Conservation (phyloP, 2,329 filamentous ascomycete species). For the Penicillium sp. region DNA sequence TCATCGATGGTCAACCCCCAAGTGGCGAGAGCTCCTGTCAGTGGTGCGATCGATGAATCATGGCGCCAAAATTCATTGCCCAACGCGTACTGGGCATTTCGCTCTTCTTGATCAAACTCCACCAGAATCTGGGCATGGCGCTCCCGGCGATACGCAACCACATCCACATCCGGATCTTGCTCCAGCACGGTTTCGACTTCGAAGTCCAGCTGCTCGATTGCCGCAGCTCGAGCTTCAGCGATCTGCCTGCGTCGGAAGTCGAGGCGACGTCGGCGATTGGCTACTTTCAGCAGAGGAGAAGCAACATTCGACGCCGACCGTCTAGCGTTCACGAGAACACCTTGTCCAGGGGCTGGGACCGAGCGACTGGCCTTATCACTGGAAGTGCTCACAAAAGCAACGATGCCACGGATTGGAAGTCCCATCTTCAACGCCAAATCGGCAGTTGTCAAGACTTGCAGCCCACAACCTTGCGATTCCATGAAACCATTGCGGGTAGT, state of each 20-base stretch:
- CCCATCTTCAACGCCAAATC: too few relatives aligned
- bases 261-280: constrained; percentile 18
- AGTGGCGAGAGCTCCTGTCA: constrained; percentile 89
- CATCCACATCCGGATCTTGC: neutral
- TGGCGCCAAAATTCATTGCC: neutral
- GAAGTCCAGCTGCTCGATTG: neutral
- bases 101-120: neutral
- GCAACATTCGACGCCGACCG: constrained; percentile 92
- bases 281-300: constrained; percentile 68
- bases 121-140: neutral
- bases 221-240: neutral
- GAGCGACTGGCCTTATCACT: constrained; percentile 98
- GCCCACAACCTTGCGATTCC: constrained; percentile 95
- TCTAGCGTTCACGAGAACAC: constrained; percentile 84
- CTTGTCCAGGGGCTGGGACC: constrained; percentile 90
- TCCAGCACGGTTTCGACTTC: neutral
- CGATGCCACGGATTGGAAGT: constrained; percentile 70
- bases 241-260: constrained; percentile 1
- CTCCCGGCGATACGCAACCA: neutral
- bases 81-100: neutral
- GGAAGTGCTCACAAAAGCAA: constrained; percentile 87
- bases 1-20: constrained; percentile 97
- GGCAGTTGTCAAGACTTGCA: constrained; percentile 70
- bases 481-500: constrained; percentile 89
- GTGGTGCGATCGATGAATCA: constrained; percentile 42